These are phyloP conservation scores for Apophysomyces variabilis DNA, from an alignment of 371 early-diverging fungal species.

Conservation along the genomic window DNA sequence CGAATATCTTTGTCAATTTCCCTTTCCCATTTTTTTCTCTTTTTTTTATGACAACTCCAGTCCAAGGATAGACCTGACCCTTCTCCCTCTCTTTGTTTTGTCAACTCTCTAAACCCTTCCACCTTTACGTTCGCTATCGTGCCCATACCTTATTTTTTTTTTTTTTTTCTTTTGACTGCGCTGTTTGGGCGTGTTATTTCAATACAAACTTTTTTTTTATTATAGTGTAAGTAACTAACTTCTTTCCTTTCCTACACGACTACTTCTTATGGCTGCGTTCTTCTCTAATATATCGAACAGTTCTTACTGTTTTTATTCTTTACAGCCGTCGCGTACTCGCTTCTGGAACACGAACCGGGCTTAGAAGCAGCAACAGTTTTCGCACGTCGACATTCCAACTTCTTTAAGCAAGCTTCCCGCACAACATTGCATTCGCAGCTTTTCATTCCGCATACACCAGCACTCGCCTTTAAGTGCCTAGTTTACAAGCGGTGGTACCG, in stretches of 20 bases:
- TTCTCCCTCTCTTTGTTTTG: constrained; percentile 6
- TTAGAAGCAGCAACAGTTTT: constrained; percentile 1
- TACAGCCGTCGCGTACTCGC: constrained; percentile 1
- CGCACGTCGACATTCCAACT: constrained; percentile 13
- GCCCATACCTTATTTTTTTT: constrained; percentile 12
- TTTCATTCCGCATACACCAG: constrained; percentile 9
- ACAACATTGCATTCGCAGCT: constrained; percentile 10
- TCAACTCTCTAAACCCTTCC: constrained; percentile 1
- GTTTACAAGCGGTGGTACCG: constrained; percentile 26
- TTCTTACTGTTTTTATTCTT: neutral
- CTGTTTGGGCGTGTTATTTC: constrained; percentile 6
- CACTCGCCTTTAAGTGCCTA: constrained; percentile 4
- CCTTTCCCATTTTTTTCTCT: constrained; percentile 16
- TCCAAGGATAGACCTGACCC: neutral
- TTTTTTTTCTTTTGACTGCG: constrained; percentile 12
- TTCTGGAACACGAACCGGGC: constrained; percentile 4
- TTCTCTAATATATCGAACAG: neutral
- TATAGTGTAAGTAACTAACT: constrained; percentile 10
- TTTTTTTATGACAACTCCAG: constrained; percentile 4
- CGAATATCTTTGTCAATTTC: constrained; percentile 9
- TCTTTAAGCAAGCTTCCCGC: neutral
- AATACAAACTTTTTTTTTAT: constrained; percentile 12
- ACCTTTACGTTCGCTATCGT: constrained; percentile 7
- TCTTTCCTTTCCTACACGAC: constrained; percentile 8
- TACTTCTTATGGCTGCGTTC: neutral